A percentile compares a stretch with the other conserved stretches of the same genome.
Evolutionary conservation across 2,329 filamentous ascomycete genomes (phyloP).

Genomic region (Aphanoascus verrucosus): DNA sequence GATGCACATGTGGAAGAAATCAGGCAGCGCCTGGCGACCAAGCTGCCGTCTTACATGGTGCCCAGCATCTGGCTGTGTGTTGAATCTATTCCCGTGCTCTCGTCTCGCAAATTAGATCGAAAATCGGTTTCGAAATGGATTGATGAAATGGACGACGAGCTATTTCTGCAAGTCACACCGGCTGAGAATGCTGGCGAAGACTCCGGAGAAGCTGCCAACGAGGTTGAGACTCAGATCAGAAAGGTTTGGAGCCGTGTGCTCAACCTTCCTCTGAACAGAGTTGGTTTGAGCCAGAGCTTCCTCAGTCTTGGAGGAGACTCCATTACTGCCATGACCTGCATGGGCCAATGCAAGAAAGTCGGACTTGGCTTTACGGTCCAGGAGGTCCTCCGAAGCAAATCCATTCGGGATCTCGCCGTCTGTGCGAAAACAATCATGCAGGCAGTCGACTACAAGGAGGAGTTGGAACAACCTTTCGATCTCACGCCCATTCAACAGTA

Average conservation of each 20-base stretch:
- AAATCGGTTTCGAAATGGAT: constrained; percentile 31
- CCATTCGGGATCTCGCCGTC: constrained; percentile 31
- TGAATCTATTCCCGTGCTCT: constrained; percentile 34
- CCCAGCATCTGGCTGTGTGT: constrained; percentile 39
- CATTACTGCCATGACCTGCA: constrained; percentile 42
- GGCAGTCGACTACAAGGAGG: constrained; percentile 22
- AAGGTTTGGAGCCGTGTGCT: constrained; percentile 32
- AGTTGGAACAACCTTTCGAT: constrained; percentile 16
- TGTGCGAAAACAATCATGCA: constrained; percentile 25
- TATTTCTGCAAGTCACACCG: constrained; percentile 17
- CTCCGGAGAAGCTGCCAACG: constrained; percentile 13
- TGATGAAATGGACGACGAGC: constrained; percentile 22
- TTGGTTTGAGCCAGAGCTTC: constrained; percentile 32
- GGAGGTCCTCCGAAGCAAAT: constrained; percentile 40
- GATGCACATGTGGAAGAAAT: constrained; percentile 20
- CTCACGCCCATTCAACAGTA: constrained; percentile 22
- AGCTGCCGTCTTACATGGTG: constrained; percentile 40
- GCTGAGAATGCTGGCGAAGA: constrained; percentile 2
- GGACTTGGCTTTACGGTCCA: constrained; percentile 39
- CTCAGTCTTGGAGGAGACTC: constrained; percentile 40
- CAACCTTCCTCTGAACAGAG: constrained; percentile 27
- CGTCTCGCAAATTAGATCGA: constrained; percentile 39
- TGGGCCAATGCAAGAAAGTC: constrained; percentile 38
- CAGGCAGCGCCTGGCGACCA: constrained; percentile 22
- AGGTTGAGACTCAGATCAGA: constrained; percentile 24